These are phyloP conservation scores for Trichoderma simmonsii DNA, from an alignment of 2,329 filamentous ascomycete genomes.

Conservation along the genomic window DNA sequence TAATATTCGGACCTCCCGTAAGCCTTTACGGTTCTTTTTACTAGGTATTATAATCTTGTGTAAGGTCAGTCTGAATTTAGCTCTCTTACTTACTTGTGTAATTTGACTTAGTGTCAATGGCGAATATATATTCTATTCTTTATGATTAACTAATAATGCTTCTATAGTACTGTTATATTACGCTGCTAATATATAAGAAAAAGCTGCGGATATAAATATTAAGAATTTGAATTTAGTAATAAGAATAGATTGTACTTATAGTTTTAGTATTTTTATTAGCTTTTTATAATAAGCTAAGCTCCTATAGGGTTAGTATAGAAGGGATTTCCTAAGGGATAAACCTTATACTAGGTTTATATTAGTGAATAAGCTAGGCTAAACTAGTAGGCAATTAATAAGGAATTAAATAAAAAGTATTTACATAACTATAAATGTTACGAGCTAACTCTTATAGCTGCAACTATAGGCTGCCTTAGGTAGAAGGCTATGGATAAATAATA, in stretches of 20 bases:
- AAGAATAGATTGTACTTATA: neutral
- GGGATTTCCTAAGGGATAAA: too few species aligned
- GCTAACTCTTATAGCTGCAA: too few species aligned
- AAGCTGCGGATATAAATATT: neutral
- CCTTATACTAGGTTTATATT: too few species aligned
- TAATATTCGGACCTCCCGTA: neutral
- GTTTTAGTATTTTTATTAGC: neutral
- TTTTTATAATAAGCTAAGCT: neutral
- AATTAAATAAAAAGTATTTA: too few species aligned
- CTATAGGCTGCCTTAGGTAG: too few species aligned
- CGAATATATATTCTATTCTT: neutral
- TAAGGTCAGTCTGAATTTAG: neutral
- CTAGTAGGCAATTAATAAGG: too few species aligned
- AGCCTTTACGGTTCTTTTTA: neutral
- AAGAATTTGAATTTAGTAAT: neutral
- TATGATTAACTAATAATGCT: neutral
- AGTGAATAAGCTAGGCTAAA: too few species aligned
- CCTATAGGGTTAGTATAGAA: too few species aligned
- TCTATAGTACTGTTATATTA: neutral
- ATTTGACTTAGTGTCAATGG: neutral
- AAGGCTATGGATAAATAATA: too few species aligned
- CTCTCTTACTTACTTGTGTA: neutral
- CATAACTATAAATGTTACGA: too few species aligned
- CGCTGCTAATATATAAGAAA: neutral
- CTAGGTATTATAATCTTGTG: neutral